Base-by-base conservation (phyloP, 495 filamentous ascomycete genomes). In the Neurospora tetrasperma region DNA sequence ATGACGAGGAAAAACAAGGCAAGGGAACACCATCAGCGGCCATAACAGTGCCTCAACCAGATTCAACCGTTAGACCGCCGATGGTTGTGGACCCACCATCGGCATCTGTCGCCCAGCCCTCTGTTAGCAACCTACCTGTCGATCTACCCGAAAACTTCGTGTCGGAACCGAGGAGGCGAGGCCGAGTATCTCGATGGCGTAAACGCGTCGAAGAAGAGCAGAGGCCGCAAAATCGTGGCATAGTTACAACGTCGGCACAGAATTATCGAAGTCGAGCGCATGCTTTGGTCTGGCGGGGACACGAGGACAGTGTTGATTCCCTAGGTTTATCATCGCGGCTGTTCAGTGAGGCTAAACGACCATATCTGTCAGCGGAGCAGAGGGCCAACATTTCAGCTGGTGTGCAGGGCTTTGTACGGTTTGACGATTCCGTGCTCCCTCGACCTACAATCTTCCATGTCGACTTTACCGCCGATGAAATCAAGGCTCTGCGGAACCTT, bases 401-500 rank as follows among this genome's bases (percentile, higher is more conserved):
- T 3, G 72, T 54, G 4, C 74, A 74, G 2, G 46, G 71, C n/a
- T 66, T 75, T 27, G 20, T 81, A 5, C 71, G 72, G 0, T 43
- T 75, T 7, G 54, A 69, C 14, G 14, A 39, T 1, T 18, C 38
- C 3, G 14, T 38, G 0, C 71, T 75, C 6, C 5, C 4, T 7
- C 27, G 5, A 1, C 74, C 74, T 42, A 27, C 54, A 0, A 70
- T 62, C 2, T 42, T 83, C 31, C 84, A 86, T 62, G 81, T 86
- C 9, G 84, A 85, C 73, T 84, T 86, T 40, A 84, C 82, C 69
- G 70, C 81, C 40, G 85, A 87, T 73, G 89, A 92, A 76, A 81
- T 84, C 27, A 83, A 85, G 80, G 69, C 48, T n/a, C 23, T 80
- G 1, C 69, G 42, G 4, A 23, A 4, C 0, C 20, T 74, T 6